Percentiles rank a stretch among this genome's conserved stretches.
Conservation (phyloP, 257 asterid species). For the Buddleja alternifolia region DNA sequence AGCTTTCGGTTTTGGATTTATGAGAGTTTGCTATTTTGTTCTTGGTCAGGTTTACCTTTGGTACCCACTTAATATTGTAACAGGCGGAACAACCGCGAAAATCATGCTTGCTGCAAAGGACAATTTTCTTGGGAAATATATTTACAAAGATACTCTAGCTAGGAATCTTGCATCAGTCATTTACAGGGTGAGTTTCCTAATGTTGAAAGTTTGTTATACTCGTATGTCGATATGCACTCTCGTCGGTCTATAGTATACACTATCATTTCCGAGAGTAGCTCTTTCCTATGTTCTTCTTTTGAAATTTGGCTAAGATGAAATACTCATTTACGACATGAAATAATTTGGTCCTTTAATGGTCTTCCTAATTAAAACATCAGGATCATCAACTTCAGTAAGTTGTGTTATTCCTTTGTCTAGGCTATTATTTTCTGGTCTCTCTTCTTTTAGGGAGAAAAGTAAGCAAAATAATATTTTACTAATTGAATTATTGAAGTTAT, state of each 20-base stretch:
- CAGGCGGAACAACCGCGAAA: conserved; percentile 97
- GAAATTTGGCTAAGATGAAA: background rate
- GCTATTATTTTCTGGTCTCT: background rate
- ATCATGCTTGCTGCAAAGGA: conserved; percentile 97
- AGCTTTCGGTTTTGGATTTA: conserved; percentile 13
- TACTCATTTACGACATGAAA: background rate
- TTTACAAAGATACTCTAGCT: conserved; percentile 90
- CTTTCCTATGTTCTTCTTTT: background rate
- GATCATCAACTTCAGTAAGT: background rate
- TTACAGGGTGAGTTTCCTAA: conserved; percentile 61
- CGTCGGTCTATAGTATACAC: background rate
- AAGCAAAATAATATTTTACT: too few relatives aligned
- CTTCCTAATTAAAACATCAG: background rate
- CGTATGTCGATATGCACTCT: background rate
- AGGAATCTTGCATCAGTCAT: conserved; percentile 93
- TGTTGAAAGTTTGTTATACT: background rate
- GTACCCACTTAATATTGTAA: conserved; percentile 89
- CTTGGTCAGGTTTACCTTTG: conserved; percentile 83
- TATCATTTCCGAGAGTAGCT: background rate
- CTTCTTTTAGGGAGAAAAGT: background rate
- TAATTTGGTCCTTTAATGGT: background rate
- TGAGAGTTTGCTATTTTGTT: conserved; percentile 25
- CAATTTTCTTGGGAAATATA: conserved; percentile 88
- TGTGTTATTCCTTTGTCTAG: background rate
- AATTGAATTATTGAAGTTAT: too few relatives aligned